These are phyloP conservation scores for Pseudozyma sp. DNA, from an alignment of 1,284 basidiomycete species.

Conservation along the genomic window DNA sequence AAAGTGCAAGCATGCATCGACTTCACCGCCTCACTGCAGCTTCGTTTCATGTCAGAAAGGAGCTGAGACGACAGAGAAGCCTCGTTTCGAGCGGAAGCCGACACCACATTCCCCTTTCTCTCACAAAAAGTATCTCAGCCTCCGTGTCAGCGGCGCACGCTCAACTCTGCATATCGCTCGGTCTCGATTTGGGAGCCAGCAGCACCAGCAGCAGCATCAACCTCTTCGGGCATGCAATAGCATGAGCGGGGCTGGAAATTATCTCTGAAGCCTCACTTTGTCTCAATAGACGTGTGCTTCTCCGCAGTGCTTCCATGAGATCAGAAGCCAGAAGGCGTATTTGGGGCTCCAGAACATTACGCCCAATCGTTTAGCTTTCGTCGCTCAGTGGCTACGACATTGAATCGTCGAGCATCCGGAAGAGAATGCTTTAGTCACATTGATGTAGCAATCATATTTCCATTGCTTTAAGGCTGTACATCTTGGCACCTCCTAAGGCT, in stretches of 20 bases:
- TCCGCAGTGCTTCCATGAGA: background rate
- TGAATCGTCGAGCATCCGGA: too few species aligned
- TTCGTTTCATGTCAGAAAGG: background rate
- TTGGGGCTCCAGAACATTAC: constrained; percentile 2
- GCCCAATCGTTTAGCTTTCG: background rate
- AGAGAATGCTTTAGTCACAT: too few species aligned
- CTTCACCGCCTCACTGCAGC: too few species aligned
- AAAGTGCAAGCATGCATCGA: too few species aligned
- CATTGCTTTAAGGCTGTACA: too few species aligned
- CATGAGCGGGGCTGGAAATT: background rate
- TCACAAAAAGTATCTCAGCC: background rate
- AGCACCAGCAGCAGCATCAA: too few species aligned
- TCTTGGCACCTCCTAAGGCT: too few species aligned
- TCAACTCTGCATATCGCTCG: constrained; percentile 1
- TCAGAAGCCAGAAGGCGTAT: background rate
- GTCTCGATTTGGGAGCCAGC: background rate
- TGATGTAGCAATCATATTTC: too few species aligned
- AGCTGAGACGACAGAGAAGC: background rate
- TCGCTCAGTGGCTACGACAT: too few species aligned
- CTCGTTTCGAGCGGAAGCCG: background rate
- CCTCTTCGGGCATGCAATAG: too few species aligned
- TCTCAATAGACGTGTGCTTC: background rate
- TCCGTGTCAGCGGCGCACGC: background rate
- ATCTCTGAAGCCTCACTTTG: background rate
- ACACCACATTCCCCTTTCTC: background rate